Evolutionary conservation across 31 red algal species (phyloP), one percentile per base, ranked within the genome.

Genomic region (Asparagopsis taxiformis): DNA sequence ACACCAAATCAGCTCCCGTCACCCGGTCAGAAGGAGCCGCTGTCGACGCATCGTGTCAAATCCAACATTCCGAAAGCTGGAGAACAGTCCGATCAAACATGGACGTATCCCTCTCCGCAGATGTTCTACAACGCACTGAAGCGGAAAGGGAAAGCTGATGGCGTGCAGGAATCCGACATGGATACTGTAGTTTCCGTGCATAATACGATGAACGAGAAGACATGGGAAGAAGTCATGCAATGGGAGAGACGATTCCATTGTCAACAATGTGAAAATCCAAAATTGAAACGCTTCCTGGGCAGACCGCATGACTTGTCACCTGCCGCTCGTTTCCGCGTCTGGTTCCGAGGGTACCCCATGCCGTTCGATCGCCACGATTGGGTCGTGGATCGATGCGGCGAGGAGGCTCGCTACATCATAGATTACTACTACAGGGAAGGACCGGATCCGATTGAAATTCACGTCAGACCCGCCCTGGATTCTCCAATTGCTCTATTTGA

Each of bases 341-440:
- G 56, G 62, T 67, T 85, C 49, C 31, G 75, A 21, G 73, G 85
- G 17, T 90, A 95, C 62, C 75, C 80, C 13, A 56, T 31, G 51
- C 92, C 92, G 44, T 95, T 95, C 52, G 92, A 88, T 72, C 70
- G 92, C 3, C 92, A 95, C 62, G 84, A 95, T 55, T 89, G 92
- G 92, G 61, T 82, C 21, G 54, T 89, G 1, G 84, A 89, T 51
- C 83, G 92, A 21, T 89, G 92, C 62, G 92, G 84, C 16, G 33
- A 61, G 25, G 79, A 93, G 8, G 84, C 52, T 6, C 50, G 84
- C 20, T 88, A 89, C 37, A 35, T 89, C 31, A 95, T 95, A 37
- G 84, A 95, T 46, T 95, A 95, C 52, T 95, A 95, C 37, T 88
- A 84, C 75, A 67, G 75, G 28, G 60, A 82, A 29, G 74, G 68